These are phyloP conservation scores for Lachnellula hyalina DNA, from an alignment of 2,329 filamentous ascomycete genomes.

Conservation along the genomic window DNA sequence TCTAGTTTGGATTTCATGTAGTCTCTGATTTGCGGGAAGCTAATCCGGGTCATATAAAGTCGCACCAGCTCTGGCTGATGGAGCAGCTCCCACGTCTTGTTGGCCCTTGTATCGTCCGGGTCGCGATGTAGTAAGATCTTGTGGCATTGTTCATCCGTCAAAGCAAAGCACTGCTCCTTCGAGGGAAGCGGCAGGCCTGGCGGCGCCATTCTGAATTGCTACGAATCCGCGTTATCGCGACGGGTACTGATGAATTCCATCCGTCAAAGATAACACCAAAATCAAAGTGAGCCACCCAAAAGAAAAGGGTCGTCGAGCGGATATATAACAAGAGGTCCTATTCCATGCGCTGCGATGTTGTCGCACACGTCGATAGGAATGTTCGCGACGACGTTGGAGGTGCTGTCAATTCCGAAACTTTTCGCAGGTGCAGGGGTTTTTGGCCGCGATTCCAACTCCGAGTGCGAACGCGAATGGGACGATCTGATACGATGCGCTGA, in stretches of 20 bases:
- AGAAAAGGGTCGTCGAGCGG: not conserved
- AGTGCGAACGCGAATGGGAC: not conserved
- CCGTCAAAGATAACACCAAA: slow-evolving; percentile 2
- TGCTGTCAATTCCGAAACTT: not conserved
- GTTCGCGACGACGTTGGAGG: not conserved
- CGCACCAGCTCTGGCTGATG: slow-evolving; percentile 24
- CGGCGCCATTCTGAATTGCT: slow-evolving; percentile 6
- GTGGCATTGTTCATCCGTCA: slow-evolving; percentile 23
- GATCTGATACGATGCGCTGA: not conserved
- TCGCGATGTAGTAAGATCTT: slow-evolving; percentile 20
- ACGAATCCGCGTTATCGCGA: not conserved
- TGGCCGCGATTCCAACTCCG: not conserved
- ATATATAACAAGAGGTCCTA: not conserved
- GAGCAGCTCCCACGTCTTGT: slow-evolving; percentile 20
- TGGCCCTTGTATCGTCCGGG: slow-evolving; percentile 14
- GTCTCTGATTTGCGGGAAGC: slow-evolving; percentile 22
- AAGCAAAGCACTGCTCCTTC: slow-evolving; percentile 20
- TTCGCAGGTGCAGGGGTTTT: not conserved
- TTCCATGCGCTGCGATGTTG: not conserved
- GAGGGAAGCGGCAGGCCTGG: slow-evolving; percentile 16
- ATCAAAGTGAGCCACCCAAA: not conserved
- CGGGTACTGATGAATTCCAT: slow-evolving; percentile 4
- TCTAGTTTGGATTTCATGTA: slow-evolving; percentile 22
- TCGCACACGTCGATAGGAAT: not conserved
- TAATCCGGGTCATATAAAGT: slow-evolving; percentile 25